Evolutionary conservation across 169 alveolate genomes (phyloP), one percentile per base, ranked within the genome.

Genomic region (Plasmodium inui): DNA sequence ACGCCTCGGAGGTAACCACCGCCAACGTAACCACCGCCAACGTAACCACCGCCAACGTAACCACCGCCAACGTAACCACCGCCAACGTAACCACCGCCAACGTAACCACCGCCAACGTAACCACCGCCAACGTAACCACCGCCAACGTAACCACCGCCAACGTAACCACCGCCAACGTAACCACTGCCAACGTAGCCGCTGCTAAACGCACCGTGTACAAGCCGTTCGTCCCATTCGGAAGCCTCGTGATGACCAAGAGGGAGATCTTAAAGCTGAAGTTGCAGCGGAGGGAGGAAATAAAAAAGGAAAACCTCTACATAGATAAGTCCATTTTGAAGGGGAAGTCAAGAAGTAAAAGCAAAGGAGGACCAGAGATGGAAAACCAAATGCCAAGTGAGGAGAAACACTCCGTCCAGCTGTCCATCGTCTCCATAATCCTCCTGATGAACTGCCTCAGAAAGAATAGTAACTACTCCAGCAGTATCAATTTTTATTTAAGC

Each of bases 141-240:
- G n/a, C n/a, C n/a, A n/a, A n/a, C n/a, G n/a, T n/a, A n/a, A n/a
- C n/a, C n/a, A n/a, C n/a, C n/a, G n/a, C n/a, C n/a, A n/a, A n/a
- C n/a, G n/a, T n/a, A n/a, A n/a, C n/a, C n/a, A n/a, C n/a, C n/a
- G n/a, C n/a, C n/a, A n/a, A n/a, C n/a, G n/a, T n/a, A n/a, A n/a
- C n/a, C n/a, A n/a, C n/a, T n/a, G n/a, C n/a, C n/a, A n/a, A n/a
- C n/a, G n/a, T n/a, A n/a, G n/a, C n/a, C n/a, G n/a, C n/a, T n/a
- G n/a, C n/a, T n/a, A 79, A 50, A 4, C 67, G 30, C 7, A 61
- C 50, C 72, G 71, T 89, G 6, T 89, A 89, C 41, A 89, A 89
- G 26, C 94, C 94, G n/a, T 89, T 89, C 41, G 82, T 89, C 26
- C 76, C 94, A 7, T 89, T 89, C 73, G 94, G 94, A 12, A 89